Evolutionary conservation across 2,329 filamentous ascomycete species (phyloP).

Genomic region (Helotiales sp.): DNA sequence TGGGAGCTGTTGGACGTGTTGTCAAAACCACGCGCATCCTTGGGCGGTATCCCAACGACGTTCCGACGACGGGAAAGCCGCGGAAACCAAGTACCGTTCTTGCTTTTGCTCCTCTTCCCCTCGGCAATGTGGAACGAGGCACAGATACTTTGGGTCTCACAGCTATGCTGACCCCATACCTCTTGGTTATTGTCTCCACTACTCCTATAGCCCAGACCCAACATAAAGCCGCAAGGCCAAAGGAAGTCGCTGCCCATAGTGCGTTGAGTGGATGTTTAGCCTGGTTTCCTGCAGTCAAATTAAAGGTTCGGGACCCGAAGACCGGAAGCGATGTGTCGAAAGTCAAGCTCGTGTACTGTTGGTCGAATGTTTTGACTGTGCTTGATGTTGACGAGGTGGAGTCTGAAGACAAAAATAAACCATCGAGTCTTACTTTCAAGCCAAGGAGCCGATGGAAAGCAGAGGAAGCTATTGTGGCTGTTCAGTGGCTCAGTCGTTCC

Average conservation of each 20-base stretch:
- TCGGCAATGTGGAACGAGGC: constrained; percentile 89
- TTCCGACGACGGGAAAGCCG: constrained; percentile 59
- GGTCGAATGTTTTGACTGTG: constrained; percentile 96
- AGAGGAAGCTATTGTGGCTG: constrained; percentile 91
- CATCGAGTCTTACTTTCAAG: constrained; percentile 75
- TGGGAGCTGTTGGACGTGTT: constrained; percentile 79
- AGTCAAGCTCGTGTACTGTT: constrained; percentile 93
- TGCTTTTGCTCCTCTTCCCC: constrained; percentile 83
- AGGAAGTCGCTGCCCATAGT: constrained; percentile 86
- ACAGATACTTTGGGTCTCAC: constrained; percentile 89
- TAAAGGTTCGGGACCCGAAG: constrained; percentile 72
- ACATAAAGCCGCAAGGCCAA: constrained; percentile 87
- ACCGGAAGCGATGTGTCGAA: constrained; percentile 70
- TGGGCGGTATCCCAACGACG: constrained; percentile 80
- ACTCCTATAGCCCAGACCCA: constrained; percentile 96
- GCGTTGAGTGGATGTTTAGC: constrained; percentile 91
- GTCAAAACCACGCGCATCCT: constrained; percentile 90
- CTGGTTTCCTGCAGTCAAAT: constrained; percentile 94
- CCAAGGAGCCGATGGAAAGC: constrained; percentile 87
- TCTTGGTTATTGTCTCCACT: constrained; percentile 95
- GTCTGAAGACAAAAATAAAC: constrained; percentile 71
- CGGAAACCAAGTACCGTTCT: constrained; percentile 93
- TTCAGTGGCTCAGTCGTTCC: constrained; percentile 95
- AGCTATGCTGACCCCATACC: constrained; percentile 91
- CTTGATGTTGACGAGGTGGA: constrained; percentile 80